Evolutionary conservation across 768 basidiomycete species (phyloP).

Genomic region (Fomitopsis pulvina): DNA sequence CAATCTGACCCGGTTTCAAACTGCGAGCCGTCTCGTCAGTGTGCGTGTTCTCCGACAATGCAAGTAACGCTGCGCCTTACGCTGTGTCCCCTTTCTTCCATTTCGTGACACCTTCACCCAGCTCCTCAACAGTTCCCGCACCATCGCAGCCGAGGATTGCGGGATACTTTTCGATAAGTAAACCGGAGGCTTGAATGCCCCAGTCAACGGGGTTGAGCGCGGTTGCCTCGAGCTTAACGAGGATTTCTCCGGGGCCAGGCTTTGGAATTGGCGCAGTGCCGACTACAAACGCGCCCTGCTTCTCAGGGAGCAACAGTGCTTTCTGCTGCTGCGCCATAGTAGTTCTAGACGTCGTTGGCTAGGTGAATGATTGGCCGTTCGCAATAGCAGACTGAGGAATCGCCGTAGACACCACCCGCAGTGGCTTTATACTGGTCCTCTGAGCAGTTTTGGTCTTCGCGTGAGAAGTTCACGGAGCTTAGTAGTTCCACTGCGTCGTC

Average conservation of each 20-base stretch:
- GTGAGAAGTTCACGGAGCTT: no score
- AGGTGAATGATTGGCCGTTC: no score
- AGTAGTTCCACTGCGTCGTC: no score
- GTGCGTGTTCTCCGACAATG: background rate
- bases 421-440: no score
- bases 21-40: background rate
- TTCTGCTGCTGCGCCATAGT: no score
- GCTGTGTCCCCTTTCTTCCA: slow-evolving; percentile 36
- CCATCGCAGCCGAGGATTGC: slow-evolving; percentile 11
- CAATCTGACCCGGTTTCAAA: background rate
- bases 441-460: no score
- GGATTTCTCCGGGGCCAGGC: slow-evolving; percentile 18
- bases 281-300: background rate
- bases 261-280: slow-evolving; percentile 4
- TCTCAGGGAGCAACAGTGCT: background rate
- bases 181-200: slow-evolving; percentile 27
- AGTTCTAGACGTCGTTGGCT: no score
- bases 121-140: slow-evolving; percentile 32
- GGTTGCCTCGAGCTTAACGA: slow-evolving; percentile 22
- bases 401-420: no score
- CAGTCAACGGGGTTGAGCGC: slow-evolving; percentile 31
- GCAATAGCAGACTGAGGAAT: no score
- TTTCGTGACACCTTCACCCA: slow-evolving; percentile 30
- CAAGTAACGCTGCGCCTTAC: slow-evolving; percentile 15
- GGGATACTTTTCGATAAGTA: slow-evolving; percentile 29